Evolutionary conservation across 2,329 filamentous ascomycete genomes (phyloP), one percentile per base, ranked within the genome.

Genomic region (Paecilomyces dactylethromorphus): DNA sequence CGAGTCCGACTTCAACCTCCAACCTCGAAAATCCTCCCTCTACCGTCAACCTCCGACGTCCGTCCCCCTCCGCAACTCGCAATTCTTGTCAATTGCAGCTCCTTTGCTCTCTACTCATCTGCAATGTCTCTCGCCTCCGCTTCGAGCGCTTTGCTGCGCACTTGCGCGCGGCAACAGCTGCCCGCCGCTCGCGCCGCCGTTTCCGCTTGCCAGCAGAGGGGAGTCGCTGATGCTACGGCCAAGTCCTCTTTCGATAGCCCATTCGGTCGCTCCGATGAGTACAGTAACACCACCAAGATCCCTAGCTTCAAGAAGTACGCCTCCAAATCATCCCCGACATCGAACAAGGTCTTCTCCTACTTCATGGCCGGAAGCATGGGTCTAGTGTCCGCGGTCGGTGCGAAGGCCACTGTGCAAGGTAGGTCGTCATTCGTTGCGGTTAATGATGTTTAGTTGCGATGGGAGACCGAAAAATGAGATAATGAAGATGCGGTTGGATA

Each of bases 371-470:
- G 94, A 71, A 88, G 91, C 58, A 89, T 99, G 84, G 94, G 94
- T 74, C 89, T 94, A 72, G 84, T 97, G 75, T 87, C 89, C 65
- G 93, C 93, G 60, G 89, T 94, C 67, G 93, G 93, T 73, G 94
- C 93, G 75, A 99, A 99, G 88, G 91, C 90, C 70, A 97, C 94
- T 65, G 91, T 99, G 68, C 91, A 97, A 84, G 93, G 94, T 99
- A 86, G 75, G 89, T 77, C 61, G 45, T 10, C 22, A 26, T 29
- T 21, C 15, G 65, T 62, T 62, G 56, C 53, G 33, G 24, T 52
- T 13, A 21, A 51, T 32, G 54, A 60, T 35, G 15, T 18, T 12
- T 58, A 21, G 35, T 22, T 31, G 22, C 24, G 15, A 3, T 10
- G n/a, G 24, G 58, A 56, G 55, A 54, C 49, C 39, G 11, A 45